Percentiles rank a stretch among this genome's conserved stretches.
Evolutionary conservation across 257 asterid genomes (phyloP).

Genomic region (Agastache rugosa): DNA sequence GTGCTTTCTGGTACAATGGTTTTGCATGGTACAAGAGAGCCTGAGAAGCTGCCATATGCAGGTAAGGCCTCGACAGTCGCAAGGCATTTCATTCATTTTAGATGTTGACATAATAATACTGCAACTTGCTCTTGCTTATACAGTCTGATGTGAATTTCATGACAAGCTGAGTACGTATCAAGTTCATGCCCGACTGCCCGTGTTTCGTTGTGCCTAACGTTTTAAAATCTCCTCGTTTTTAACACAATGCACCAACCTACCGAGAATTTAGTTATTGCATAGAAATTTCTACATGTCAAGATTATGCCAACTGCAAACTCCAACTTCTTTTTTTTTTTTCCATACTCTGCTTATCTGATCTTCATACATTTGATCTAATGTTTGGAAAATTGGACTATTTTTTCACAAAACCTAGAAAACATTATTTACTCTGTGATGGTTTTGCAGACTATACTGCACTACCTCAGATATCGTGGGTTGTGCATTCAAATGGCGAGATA

Average conservation of each 20-base stretch:
- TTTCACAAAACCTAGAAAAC: neutral
- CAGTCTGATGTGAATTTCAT: neutral
- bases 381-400: neutral
- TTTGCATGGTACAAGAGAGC: conserved; percentile 76
- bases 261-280: neutral
- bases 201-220: neutral
- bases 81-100: neutral
- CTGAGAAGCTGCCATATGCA: conserved; percentile 54
- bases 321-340: neutral
- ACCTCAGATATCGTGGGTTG: conserved; percentile 81
- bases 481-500: conserved; percentile 81
- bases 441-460: conserved; percentile 67
- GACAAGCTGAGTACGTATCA: neutral
- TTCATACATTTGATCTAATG: neutral
- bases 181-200: neutral
- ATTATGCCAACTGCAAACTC: neutral
- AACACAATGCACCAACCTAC: neutral
- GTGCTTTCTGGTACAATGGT: conserved; percentile 90
- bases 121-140: neutral
- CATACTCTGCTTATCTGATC: neutral
- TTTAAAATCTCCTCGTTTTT: neutral
- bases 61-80: conserved; percentile 45
- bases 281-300: neutral
- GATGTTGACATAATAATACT: neutral
- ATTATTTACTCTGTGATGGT: conserved; percentile 2